A percentile compares a stretch with the other conserved stretches of the same genome.
These are phyloP conservation scores for Arachnopeziza araneosa DNA, from an alignment of 2,329 filamentous ascomycete genomes.

Conservation along the genomic window DNA sequence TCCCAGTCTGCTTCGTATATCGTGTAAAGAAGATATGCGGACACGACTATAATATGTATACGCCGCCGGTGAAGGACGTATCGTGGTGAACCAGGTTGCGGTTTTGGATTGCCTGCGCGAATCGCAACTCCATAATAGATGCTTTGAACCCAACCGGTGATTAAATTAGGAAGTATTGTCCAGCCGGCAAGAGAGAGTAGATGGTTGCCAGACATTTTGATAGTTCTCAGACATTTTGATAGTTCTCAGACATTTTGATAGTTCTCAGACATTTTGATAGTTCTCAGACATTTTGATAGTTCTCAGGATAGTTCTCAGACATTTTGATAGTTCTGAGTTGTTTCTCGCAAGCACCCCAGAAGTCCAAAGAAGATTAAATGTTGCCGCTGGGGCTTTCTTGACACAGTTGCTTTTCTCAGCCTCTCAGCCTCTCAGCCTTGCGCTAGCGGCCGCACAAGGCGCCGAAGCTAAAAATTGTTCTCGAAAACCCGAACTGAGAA, in stretches of 20 bases:
- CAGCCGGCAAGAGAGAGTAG: slow-evolving; percentile 53
- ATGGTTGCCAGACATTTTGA: slow-evolving; percentile 21
- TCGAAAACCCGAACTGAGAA: neutral
- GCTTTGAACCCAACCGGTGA: slow-evolving; percentile 69
- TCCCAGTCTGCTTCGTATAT: slow-evolving; percentile 88
- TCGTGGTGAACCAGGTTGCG: slow-evolving; percentile 61
- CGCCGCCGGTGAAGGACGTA: slow-evolving; percentile 70
- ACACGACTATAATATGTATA: slow-evolving; percentile 78
- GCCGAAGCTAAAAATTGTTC: slow-evolving; percentile 8
- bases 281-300: slow-evolving; percentile 18
- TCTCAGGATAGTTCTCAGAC: slow-evolving; percentile 19
- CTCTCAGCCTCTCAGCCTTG: neutral
- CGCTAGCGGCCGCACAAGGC: slow-evolving; percentile 21
- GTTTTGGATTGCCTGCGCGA: slow-evolving; percentile 80
- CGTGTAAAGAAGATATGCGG: slow-evolving; percentile 82
- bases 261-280: too few species aligned
- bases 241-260: slow-evolving; percentile 18
- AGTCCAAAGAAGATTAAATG: neutral
- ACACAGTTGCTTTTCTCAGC: too few species aligned
- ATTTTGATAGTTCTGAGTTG: slow-evolving; percentile 10
- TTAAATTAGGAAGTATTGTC: slow-evolving; percentile 60
- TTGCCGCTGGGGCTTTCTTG: neutral
- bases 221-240: slow-evolving; percentile 9
- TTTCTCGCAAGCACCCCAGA: neutral
- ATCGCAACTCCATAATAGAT: slow-evolving; percentile 86